Evolutionary conservation across 768 basidiomycete species (phyloP).

Genomic region (Tricholomella constricta): DNA sequence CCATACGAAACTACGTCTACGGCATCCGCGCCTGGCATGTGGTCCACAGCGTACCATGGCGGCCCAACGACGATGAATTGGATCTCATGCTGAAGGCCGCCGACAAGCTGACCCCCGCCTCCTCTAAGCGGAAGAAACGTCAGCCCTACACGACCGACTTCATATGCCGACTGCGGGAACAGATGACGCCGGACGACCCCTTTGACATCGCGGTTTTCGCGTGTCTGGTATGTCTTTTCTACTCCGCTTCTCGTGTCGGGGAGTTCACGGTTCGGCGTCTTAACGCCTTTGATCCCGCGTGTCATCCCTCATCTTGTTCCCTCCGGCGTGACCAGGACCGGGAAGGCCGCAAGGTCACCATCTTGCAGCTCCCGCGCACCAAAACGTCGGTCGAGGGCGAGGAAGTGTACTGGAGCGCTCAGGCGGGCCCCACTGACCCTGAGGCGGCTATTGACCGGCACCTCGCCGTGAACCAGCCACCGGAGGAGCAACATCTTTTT

Average conservation of each 20-base stretch:
- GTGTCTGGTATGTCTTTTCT: slow-evolving; percentile 23
- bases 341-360: slow-evolving; percentile 9
- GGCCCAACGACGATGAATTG: slow-evolving; percentile 24
- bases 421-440: slow-evolving; percentile 12
- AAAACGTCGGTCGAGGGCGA: slow-evolving; percentile 16
- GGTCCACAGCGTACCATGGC: slow-evolving; percentile 38
- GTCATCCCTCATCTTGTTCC: slow-evolving; percentile 17
- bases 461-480: slow-evolving; percentile 12
- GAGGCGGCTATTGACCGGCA: slow-evolving; percentile 10
- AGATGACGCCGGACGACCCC: slow-evolving; percentile 6
- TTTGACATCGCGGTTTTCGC: slow-evolving; percentile 19
- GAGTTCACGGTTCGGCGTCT: slow-evolving; percentile 5
- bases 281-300: slow-evolving; percentile 6
- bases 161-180: background rate
- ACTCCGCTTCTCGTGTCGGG: slow-evolving; percentile 3
- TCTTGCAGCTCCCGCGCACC: slow-evolving; percentile 15
- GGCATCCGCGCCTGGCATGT: slow-evolving; percentile 49
- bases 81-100: slow-evolving; percentile 32
- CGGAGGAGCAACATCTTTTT: slow-evolving; percentile 2
- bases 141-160: slow-evolving; percentile 25
- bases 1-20: slow-evolving; percentile 38
- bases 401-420: slow-evolving; percentile 15
- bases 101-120: slow-evolving; percentile 26
- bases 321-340: slow-evolving; percentile 3
- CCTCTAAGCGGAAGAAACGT: slow-evolving; percentile 23